A percentile compares a stretch with the other conserved stretches of the same genome.
Conservation (phyloP, 2,329 filamentous ascomycete genomes). For the Anisogramma anomala region DNA sequence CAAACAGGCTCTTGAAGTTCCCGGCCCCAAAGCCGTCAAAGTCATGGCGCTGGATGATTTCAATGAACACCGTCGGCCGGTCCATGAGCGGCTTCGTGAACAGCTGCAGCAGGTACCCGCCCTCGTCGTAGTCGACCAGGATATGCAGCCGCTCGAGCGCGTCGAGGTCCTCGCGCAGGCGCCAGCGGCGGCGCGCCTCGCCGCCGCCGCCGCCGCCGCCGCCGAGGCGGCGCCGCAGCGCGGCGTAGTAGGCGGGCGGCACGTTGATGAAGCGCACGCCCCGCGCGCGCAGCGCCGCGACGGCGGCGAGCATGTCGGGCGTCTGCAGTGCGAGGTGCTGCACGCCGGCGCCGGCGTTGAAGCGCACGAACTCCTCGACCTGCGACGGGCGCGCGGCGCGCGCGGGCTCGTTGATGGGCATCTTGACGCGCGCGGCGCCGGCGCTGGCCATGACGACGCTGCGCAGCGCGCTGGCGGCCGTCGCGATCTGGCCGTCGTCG, state of each 20-base stretch:
- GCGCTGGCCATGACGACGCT: slow-evolving; percentile 77
- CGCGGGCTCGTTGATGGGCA: slow-evolving; percentile 97
- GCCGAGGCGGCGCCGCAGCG: slow-evolving; percentile 65
- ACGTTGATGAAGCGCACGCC: slow-evolving; percentile 91
- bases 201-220: too few species aligned
- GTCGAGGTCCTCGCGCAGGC: slow-evolving; percentile 69
- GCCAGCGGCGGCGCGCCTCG: slow-evolving; percentile 43
- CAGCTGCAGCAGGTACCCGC: slow-evolving; percentile 67
- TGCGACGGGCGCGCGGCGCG: slow-evolving; percentile 81
- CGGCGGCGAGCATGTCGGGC: slow-evolving; percentile 63
- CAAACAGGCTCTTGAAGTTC: slow-evolving; percentile 91
- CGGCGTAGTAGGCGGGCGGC: slow-evolving; percentile 73
- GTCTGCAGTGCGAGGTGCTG: slow-evolving; percentile 90
- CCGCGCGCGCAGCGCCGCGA: slow-evolving; percentile 67
- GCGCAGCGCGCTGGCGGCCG: slow-evolving; percentile 79
- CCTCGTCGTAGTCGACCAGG: slow-evolving; percentile 89
- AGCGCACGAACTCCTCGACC: slow-evolving; percentile 87
- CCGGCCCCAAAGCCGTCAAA: slow-evolving; percentile 90
- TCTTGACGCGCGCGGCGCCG: slow-evolving; percentile 82
- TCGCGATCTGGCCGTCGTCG: slow-evolving; percentile 86
- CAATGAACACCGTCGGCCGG: slow-evolving; percentile 86
- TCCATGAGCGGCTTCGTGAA: slow-evolving; percentile 88
- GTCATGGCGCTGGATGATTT: slow-evolving; percentile 87
- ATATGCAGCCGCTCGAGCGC: slow-evolving; percentile 69
- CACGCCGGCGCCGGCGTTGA: slow-evolving; percentile 80